Evolutionary conservation across 768 basidiomycete genomes (phyloP), one percentile per base, ranked within the genome.

Genomic region (Boletus tylopilopsis): DNA sequence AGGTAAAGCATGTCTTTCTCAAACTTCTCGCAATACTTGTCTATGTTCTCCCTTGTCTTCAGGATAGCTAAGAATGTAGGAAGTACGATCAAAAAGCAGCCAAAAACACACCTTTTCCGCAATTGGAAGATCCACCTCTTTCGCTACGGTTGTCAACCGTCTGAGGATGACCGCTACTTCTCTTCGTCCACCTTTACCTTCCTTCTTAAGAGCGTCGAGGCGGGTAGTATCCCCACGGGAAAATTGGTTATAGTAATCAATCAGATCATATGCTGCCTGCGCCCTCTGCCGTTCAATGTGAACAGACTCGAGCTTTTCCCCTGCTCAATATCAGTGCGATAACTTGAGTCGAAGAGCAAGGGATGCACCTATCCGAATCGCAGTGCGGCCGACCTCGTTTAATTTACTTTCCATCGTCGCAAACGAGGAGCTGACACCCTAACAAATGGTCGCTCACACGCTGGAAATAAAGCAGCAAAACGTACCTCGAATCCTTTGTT

Each of bases 1-100:
- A 98, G 74, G 63, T 89, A 84, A 45, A 99, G 80, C 83, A 97
- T 95, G 64, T 98, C 95, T 72, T 95, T 98, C 69, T 99, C 96
- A 56, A 98, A 98, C 68, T 88, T 91, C 72, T 99, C 96, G 72
- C 96, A 96, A 60, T 97, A 98, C 64, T 87, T 89, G 61, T 98
- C 95, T 51, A 99, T 93, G 50, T 77, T 85, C 65, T 96, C 94
- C 53, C 90, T 76, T 2, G 94, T 93, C 87, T 94, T 60, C 19
- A 4, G 11, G 15, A 33, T 12, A 30, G 8, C 22, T 56, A 19
- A 33, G 42, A 33, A n/a, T 21, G 3, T 25, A 30, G 25, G 5
- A n/a, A 45, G 32, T 25, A 13, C 11, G 6, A 23, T 12, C 6
- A 7, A 33, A 13, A 13, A 10, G n/a, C 16, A 15, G 19, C 2